phyloP scores from a whole-genome alignment of 2,329 filamentous ascomycete genomes.

The Drechslerella stenobrocha region DNA sequence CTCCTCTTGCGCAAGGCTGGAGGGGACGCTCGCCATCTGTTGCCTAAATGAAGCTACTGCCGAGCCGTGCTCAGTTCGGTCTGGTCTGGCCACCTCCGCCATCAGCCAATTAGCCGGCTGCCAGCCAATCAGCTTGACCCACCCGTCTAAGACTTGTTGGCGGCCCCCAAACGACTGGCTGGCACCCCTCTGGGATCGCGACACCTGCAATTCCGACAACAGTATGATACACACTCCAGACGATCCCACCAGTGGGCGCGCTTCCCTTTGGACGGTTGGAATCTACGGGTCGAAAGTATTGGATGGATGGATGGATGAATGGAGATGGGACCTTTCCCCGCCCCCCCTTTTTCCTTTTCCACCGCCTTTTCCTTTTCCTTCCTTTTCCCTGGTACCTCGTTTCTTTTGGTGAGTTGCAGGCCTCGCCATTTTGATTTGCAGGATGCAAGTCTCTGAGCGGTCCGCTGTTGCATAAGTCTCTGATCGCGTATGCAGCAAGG shows the following conservation, averaged over 20 bases:
- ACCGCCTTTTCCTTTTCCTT: constrained; percentile 18
- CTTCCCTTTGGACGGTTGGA: no score
- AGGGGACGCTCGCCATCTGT: constrained; percentile 45
- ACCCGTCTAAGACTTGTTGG: constrained; percentile 9
- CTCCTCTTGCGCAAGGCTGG: constrained; percentile 31
- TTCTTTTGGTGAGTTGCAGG: constrained; percentile 25
- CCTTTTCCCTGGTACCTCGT: constrained; percentile 7
- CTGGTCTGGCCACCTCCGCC: constrained; percentile 31
- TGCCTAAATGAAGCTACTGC: constrained; percentile 48
- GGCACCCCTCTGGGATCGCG: no score
- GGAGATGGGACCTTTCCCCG: no score
- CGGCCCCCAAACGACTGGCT: constrained; percentile 37
- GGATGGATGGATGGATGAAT: no score
- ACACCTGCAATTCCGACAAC: no score
- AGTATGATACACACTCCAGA: no score
- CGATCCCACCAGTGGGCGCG: no score
- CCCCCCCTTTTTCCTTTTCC: no score
- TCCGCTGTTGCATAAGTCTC: constrained; percentile 49
- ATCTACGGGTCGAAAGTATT: no score
- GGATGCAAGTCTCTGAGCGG: constrained; percentile 49
- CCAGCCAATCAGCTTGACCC: constrained; percentile 32
- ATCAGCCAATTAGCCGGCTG: constrained; percentile 23
- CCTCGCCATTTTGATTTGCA: constrained; percentile 48
- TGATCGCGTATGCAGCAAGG: constrained; percentile 48
- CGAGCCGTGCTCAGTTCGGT: constrained; percentile 35